phyloP scores from a whole-genome alignment of 805 yeast genomes.

The Pichia exigua region DNA sequence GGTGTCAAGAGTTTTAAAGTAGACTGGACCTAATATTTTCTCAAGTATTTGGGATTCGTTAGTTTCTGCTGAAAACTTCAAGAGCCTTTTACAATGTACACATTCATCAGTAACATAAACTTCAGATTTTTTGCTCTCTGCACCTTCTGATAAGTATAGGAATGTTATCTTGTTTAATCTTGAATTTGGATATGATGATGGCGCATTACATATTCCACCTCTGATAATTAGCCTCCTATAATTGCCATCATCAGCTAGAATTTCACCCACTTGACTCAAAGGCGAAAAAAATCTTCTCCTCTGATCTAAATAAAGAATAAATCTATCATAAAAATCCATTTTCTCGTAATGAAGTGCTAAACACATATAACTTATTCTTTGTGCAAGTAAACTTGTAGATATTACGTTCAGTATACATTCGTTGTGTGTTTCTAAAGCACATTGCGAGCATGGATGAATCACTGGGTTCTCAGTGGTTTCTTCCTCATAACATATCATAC shows the following conservation, averaged over 20 bases:
- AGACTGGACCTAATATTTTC: background rate
- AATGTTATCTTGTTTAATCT: background rate
- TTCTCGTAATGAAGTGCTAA: background rate
- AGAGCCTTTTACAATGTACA: background rate
- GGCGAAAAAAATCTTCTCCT: background rate
- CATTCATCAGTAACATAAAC: slow-evolving; percentile 1
- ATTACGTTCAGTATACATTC: slow-evolving; percentile 3
- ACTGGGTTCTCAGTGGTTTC: background rate
- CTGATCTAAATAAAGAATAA: background rate
- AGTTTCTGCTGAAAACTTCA: background rate
- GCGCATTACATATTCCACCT: background rate
- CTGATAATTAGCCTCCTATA: background rate
- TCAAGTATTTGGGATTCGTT: background rate
- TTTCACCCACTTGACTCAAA: background rate
- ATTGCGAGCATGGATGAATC: slow-evolving; percentile 1
- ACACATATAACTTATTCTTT: background rate
- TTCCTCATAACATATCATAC: slow-evolving; percentile 5
- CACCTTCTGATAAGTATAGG: background rate
- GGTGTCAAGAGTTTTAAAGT: background rate
- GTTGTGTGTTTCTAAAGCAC: slow-evolving; percentile 1
- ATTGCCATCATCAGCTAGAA: background rate
- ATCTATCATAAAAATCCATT: background rate
- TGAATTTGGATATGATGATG: background rate
- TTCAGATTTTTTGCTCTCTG: background rate
- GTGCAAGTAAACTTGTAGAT: slow-evolving; percentile 3